Conservation (phyloP, 2,329 filamentous ascomycete genomes). For the Fusarium sulawesiense region DNA sequence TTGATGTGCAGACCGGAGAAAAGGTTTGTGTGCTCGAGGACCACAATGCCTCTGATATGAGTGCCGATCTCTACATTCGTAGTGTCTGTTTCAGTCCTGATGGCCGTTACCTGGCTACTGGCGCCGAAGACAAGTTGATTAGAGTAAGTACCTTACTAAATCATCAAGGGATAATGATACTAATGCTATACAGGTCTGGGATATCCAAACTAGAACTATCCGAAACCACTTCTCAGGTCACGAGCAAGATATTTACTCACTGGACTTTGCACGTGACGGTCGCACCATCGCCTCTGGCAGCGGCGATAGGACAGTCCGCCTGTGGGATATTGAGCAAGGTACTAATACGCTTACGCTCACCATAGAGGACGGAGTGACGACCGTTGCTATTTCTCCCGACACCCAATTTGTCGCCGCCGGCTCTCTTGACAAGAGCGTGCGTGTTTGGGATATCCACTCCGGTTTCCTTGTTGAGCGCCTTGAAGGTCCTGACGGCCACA, state of each 20-base stretch:
- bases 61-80: constrained; percentile 94
- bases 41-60: constrained; percentile 79
- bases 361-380: constrained; percentile 97
- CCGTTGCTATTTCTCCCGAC: constrained; percentile 96
- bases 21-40: constrained; percentile 93
- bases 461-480: constrained; percentile 91
- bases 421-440: constrained; percentile 95
- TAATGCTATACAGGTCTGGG: constrained; percentile 81
- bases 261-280: constrained; percentile 94
- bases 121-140: constrained; percentile 97
- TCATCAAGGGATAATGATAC: background rate
- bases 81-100: constrained; percentile 99
- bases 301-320: constrained; percentile 91
- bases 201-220: constrained; percentile 85
- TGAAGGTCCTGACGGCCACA: constrained; percentile 93
- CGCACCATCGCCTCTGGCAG: constrained; percentile 95
- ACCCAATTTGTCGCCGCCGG: constrained; percentile 94
- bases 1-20: constrained; percentile 87
- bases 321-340: constrained; percentile 94
- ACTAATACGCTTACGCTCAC: constrained; percentile 85
- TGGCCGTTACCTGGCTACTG: constrained; percentile 91
- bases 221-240: constrained; percentile 95
- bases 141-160: constrained; percentile 69
- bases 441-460: constrained; percentile 92
- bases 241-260: constrained; percentile 97